These are phyloP conservation scores for Arthrobotrys entomopaga DNA, from an alignment of 2,329 filamentous ascomycete species.

Conservation along the genomic window DNA sequence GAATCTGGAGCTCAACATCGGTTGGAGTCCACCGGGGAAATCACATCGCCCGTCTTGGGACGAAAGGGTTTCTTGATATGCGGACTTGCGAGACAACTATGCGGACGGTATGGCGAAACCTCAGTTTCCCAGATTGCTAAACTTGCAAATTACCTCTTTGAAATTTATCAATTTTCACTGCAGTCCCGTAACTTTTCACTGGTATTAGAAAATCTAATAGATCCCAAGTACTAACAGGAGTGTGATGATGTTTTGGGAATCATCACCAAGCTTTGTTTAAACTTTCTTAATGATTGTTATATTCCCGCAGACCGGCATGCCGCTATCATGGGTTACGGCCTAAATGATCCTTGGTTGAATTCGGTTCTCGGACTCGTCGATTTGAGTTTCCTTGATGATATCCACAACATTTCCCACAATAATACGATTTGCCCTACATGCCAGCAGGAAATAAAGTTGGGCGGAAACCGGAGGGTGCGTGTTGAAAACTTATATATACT, in stretches of 20 bases:
- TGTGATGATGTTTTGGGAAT: background rate
- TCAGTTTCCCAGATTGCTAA: too few species aligned
- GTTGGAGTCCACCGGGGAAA: too few species aligned
- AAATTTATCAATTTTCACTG: background rate
- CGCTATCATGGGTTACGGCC: background rate
- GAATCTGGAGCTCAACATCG: too few species aligned
- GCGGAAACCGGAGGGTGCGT: background rate
- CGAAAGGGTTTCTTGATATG: too few species aligned
- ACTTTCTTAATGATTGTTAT: background rate
- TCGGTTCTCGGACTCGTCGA: background rate
- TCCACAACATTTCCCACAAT: too few species aligned
- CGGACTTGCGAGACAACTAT: too few species aligned
- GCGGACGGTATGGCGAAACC: background rate
- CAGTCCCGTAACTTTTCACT: too few species aligned
- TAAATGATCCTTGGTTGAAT: background rate
- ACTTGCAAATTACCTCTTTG: slow-evolving; percentile 1
- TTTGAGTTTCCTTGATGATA: too few species aligned
- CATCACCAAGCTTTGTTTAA: background rate
- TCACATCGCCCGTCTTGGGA: too few species aligned
- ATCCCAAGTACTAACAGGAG: background rate
- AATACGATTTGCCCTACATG: background rate
- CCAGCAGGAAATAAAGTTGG: background rate
- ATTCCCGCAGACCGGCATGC: background rate
- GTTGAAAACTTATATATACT: background rate
- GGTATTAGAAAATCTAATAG: too few species aligned